phyloP scores from a whole-genome alignment of 495 filamentous ascomycete genomes.

The Bryoglossum gracile region DNA sequence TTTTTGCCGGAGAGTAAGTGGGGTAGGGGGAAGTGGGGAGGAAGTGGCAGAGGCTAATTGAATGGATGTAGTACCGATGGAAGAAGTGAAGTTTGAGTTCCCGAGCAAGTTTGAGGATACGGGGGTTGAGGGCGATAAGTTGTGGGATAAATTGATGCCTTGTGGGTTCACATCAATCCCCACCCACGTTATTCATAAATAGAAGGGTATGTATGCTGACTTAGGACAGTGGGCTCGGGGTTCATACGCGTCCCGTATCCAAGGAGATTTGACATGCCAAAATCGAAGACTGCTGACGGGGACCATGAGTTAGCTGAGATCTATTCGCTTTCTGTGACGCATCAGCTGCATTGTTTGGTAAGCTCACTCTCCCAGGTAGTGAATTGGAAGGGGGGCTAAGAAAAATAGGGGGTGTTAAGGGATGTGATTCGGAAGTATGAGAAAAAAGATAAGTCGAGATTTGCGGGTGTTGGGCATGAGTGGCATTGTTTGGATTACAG shows the following conservation, averaged over 20 bases:
- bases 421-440: slow-evolving; percentile 29
- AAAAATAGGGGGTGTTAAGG: slow-evolving; percentile 19
- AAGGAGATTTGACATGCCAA: slow-evolving; percentile 22
- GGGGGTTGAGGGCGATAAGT: slow-evolving; percentile 17
- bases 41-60: neutral
- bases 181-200: neutral
- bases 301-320: slow-evolving; percentile 21
- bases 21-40: neutral
- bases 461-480: slow-evolving; percentile 28
- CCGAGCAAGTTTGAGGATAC: slow-evolving; percentile 25
- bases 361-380: neutral
- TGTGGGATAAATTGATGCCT: slow-evolving; percentile 28
- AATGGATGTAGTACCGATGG: slow-evolving; percentile 21
- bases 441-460: slow-evolving; percentile 23
- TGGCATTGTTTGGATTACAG: slow-evolving; percentile 30
- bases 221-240: slow-evolving; percentile 22
- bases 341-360: slow-evolving; percentile 29
- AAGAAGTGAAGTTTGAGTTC: slow-evolving; percentile 21
- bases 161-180: slow-evolving; percentile 12
- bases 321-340: slow-evolving; percentile 26
- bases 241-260: slow-evolving; percentile 27
- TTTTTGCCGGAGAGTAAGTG: slow-evolving; percentile 20
- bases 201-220: neutral
- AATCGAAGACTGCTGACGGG: slow-evolving; percentile 19
- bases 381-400: too few relatives aligned